Conservation (phyloP, 176 grass and related monocot species). For the Cenchrus purpureus region DNA sequence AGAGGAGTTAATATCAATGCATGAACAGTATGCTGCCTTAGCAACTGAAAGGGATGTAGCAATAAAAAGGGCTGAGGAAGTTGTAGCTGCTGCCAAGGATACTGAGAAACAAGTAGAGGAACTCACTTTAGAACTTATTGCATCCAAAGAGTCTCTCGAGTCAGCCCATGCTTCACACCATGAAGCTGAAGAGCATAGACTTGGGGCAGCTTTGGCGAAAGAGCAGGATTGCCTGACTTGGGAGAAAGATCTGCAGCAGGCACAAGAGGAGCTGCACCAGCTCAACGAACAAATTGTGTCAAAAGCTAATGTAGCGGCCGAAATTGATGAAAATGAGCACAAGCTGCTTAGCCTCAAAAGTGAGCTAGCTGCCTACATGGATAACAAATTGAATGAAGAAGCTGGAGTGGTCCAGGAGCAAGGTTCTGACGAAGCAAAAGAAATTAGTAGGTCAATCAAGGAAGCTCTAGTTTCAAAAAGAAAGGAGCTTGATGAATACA, state of each 20-base stretch:
- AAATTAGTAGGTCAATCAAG: constrained; percentile 62
- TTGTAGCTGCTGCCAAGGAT: constrained; percentile 51
- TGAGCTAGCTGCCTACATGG: constrained; percentile 69
- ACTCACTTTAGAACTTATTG: constrained; percentile 74
- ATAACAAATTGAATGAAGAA: constrained; percentile 65
- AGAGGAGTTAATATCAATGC: constrained; percentile 58
- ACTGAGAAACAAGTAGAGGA: constrained; percentile 72
- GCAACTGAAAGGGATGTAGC: constrained; percentile 65
- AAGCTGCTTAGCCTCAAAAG: constrained; percentile 57
- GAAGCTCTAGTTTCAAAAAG: constrained; percentile 60
- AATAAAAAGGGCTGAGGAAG: constrained; percentile 57
- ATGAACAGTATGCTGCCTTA: constrained; percentile 62
- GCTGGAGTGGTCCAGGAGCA: constrained; percentile 40
- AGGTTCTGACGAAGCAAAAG: constrained; percentile 57
- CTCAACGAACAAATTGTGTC: constrained; percentile 64
- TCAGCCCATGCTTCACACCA: constrained; percentile 74
- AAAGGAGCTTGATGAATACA: constrained; percentile 73
- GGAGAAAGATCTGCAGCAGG: constrained; percentile 83
- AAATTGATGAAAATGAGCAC: constrained; percentile 54
- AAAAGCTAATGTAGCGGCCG: constrained; percentile 51
- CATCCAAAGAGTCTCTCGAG: constrained; percentile 75
- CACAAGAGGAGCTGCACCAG: constrained; percentile 61
- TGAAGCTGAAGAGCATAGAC: constrained; percentile 80
- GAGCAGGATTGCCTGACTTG: constrained; percentile 85
- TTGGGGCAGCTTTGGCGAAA: constrained; percentile 69